Evolutionary conservation across 805 yeast species (phyloP).

Genomic region (Monosporozyma unispora): DNA sequence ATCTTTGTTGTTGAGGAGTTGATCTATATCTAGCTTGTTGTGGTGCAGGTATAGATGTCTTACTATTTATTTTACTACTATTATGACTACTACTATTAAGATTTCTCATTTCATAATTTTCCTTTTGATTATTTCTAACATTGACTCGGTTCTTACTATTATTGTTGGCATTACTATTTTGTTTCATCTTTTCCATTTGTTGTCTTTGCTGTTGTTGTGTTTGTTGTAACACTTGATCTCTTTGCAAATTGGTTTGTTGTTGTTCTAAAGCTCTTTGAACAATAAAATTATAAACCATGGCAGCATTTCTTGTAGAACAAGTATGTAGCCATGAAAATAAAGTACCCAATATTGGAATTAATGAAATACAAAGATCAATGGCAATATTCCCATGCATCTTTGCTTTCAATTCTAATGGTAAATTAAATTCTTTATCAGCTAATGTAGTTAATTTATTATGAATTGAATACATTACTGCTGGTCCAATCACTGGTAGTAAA

Average conservation of each 20-base stretch:
- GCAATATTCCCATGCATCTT: constrained; percentile 70
- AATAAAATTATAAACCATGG: constrained; percentile 48
- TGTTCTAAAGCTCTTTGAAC: constrained; percentile 17
- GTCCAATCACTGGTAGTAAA: constrained; percentile 78
- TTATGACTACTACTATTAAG: background rate
- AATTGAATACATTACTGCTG: constrained; percentile 66
- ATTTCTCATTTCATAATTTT: background rate
- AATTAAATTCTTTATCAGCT: constrained; percentile 47
- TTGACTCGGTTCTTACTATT: background rate
- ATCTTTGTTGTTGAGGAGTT: background rate
- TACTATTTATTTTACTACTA: background rate
- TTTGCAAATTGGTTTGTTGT: background rate
- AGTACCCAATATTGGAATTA: constrained; percentile 76
- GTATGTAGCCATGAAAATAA: constrained; percentile 73
- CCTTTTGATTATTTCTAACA: background rate
- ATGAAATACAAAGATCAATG: constrained; percentile 62
- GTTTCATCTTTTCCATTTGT: background rate
- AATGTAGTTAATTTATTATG: constrained; percentile 56
- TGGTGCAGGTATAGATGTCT: background rate
- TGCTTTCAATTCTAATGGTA: constrained; percentile 53
- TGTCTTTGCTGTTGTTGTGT: background rate
- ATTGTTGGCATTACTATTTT: background rate
- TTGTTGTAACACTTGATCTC: background rate
- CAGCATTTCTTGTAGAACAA: constrained; percentile 86
- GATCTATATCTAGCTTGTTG: background rate